Evolutionary conservation across 495 filamentous ascomycete species (phyloP).

Genomic region (Penicillium subrubescens): DNA sequence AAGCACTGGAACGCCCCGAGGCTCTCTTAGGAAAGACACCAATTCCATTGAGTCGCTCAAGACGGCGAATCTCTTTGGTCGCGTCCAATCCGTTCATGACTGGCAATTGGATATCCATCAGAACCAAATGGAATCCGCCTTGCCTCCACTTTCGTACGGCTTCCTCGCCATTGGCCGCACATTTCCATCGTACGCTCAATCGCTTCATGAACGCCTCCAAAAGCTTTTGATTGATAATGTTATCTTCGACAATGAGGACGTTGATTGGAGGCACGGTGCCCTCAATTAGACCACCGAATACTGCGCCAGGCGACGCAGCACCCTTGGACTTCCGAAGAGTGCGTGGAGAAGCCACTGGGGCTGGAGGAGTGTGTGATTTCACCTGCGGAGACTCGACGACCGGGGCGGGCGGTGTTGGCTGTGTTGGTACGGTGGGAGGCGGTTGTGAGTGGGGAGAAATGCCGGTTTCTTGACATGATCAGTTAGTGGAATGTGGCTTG

Average conservation of each 20-base stretch:
- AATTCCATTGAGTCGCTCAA: constrained; percentile 88
- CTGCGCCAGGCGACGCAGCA: constrained; percentile 34
- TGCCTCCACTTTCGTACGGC: constrained; percentile 90
- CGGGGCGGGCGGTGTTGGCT: constrained; percentile 43
- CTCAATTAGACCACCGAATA: constrained; percentile 69
- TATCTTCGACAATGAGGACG: constrained; percentile 97
- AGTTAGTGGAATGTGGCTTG: constrained; percentile 11
- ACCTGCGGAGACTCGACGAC: constrained; percentile 40
- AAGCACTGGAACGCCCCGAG: constrained; percentile 41
- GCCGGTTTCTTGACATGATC: constrained; percentile 31
- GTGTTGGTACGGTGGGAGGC: constrained; percentile 23
- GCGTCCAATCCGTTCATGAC: constrained; percentile 97
- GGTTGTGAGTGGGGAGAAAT: constrained; percentile 28
- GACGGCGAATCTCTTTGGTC: constrained; percentile 90
- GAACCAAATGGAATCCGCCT: constrained; percentile 94
- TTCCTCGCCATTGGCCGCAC: constrained; percentile 89
- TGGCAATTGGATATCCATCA: constrained; percentile 98
- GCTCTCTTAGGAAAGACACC: constrained; percentile 73
- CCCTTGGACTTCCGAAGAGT: constrained; percentile 49
- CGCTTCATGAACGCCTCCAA: constrained; percentile 96
- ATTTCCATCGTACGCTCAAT: constrained; percentile 96
- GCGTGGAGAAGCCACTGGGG: constrained; percentile 42
- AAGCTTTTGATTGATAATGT: constrained; percentile 92
- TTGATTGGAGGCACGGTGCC: constrained; percentile 94
- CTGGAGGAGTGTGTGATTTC: constrained; percentile 40